Base-by-base conservation (phyloP, 106 monocot species). In the Amphibolis antarctica region DNA sequence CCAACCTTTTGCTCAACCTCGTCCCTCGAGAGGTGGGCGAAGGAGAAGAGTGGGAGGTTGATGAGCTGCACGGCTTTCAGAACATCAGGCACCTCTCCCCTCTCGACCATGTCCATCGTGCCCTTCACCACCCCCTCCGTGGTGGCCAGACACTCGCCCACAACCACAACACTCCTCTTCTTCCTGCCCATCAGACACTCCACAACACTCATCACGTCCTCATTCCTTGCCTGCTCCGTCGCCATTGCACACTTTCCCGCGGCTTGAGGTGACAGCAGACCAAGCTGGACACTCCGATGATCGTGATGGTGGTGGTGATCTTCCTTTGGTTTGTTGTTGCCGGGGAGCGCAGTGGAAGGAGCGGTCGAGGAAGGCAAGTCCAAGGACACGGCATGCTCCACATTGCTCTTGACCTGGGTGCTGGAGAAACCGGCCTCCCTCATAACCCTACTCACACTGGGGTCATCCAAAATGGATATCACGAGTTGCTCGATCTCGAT, bases 381-480 rank as follows among this genome's bases (percentile, higher is more conserved):
- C 43, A 65, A 36, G 10, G 77, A 71, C 57, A 76, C 74, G 4
- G 88, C 80, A 30, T 83, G 71, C 71, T 89, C 86, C 7, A 94
- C 86, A 62, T 86, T 86, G 77, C 63, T 71, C 79, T 94, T 94
- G 44, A 94, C 93, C 55, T 94, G 93, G 57, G 89, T 86, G 61
- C 93, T 94, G 10, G 86, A 89, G 77, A 94, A 94, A 30, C 93
- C 89, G 30, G 93, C 93, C 71, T 94, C 93, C 24, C 89, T 76
- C 93, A 94, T 94, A 46, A 94, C 93, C 45, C 93, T 63, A 66
- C 92, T 92, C 7, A 92, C 92, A 55, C 92, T 92, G 21, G 92
- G 92, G 55, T 92, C 92, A 36, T 92, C 88, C 25, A 92, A 63
- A 66, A 92, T 87, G 55, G 92, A 92, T 30, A 92, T 70, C 45